These are phyloP conservation scores for Styphnolobium japonicum DNA, from an alignment of 306 rosid genomes.

Conservation along the genomic window DNA sequence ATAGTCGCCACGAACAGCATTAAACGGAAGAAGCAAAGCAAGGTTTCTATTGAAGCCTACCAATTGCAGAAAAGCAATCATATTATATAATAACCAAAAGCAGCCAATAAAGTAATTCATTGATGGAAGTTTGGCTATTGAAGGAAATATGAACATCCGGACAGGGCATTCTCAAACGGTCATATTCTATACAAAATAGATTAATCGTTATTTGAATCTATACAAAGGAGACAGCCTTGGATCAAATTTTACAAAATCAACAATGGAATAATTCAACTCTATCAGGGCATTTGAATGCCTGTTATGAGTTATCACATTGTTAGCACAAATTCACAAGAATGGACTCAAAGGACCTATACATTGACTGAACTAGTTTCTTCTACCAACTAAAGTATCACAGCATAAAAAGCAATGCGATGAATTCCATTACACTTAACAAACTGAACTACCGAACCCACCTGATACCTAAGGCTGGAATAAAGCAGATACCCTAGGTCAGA, in stretches of 20 bases:
- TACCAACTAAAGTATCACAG: slow-evolving; percentile 20
- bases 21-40: too few relatives aligned
- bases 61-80: neutral
- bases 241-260: slow-evolving; percentile 26
- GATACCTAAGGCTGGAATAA: slow-evolving; percentile 35
- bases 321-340: slow-evolving; percentile 28
- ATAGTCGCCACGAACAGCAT: neutral
- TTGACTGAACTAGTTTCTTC: slow-evolving; percentile 34
- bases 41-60: neutral
- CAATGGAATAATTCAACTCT: slow-evolving; percentile 8
- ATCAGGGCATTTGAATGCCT: slow-evolving; percentile 24
- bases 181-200: neutral
- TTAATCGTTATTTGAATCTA: slow-evolving; percentile 16
- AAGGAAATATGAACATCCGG: neutral
- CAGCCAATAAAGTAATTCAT: neutral
- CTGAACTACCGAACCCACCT: slow-evolving; percentile 37
- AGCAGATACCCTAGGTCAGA: slow-evolving; percentile 27
- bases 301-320: slow-evolving; percentile 20
- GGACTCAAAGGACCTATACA: slow-evolving; percentile 39
- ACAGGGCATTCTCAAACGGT: neutral
- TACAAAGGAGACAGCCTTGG: slow-evolving; percentile 11
- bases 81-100: neutral
- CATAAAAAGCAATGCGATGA: slow-evolving; percentile 27
- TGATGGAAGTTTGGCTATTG: neutral
- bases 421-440: slow-evolving; percentile 43